Conservation (phyloP, 2,329 filamentous ascomycete species). For the Colletotrichum navitas region DNA sequence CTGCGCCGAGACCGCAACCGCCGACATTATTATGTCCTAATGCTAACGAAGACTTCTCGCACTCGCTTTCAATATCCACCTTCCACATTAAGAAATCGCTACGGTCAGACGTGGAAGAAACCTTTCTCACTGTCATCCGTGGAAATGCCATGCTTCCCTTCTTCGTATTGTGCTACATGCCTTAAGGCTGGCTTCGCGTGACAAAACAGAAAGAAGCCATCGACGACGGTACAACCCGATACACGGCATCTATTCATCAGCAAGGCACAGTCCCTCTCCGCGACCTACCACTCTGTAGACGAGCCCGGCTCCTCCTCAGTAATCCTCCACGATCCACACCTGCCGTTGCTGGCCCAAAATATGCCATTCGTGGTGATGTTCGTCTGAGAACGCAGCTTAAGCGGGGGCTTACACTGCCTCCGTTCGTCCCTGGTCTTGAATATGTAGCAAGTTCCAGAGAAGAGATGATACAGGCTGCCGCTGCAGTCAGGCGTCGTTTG, state of each 20-base stretch:
- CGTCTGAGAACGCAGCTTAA: slow-evolving; percentile 15
- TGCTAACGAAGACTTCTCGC: neutral
- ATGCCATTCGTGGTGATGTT: neutral
- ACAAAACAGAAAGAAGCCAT: neutral
- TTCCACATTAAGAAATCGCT: slow-evolving; percentile 12
- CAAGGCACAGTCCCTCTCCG: too few species aligned
- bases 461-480: slow-evolving; percentile 29
- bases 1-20: neutral
- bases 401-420: slow-evolving; percentile 2
- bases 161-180: neutral
- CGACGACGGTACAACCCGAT: neutral
- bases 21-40: neutral
- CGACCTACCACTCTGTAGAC: neutral
- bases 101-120: neutral
- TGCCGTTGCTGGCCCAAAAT: slow-evolving; percentile 34
- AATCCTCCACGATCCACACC: slow-evolving; percentile 28
- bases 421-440: slow-evolving; percentile 4
- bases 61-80: slow-evolving; percentile 7
- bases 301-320: slow-evolving; percentile 7
- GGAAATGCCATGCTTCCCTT: neutral
- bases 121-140: neutral
- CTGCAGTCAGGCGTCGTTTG: slow-evolving; percentile 19
- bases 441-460: slow-evolving; percentile 15
- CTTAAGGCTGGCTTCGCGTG: too few species aligned
- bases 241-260: neutral